A percentile compares a stretch with the other conserved stretches of the same genome.
These are phyloP conservation scores for Acer yangbiense DNA, from an alignment of 345 rosid species.

Conservation along the genomic window DNA sequence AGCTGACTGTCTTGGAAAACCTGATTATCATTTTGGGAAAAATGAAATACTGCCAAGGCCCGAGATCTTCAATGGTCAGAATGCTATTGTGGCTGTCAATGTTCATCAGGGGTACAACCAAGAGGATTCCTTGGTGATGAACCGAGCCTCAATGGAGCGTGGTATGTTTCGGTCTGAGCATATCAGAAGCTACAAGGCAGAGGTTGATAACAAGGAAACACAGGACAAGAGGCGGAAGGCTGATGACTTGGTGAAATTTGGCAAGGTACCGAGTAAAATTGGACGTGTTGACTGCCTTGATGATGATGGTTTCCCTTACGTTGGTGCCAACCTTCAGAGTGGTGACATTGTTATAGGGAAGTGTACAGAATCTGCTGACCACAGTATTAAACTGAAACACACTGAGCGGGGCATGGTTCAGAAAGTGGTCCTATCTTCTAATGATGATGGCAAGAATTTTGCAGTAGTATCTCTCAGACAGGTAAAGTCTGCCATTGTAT, in stretches of 20 bases:
- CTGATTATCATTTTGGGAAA: too few species aligned
- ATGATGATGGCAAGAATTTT: conserved; percentile 91
- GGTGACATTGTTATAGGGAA: too few species aligned
- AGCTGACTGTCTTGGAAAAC: too few species aligned
- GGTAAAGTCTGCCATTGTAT: background rate
- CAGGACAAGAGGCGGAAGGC: too few species aligned
- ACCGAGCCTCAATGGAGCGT: conserved; percentile 83
- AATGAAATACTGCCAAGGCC: too few species aligned
- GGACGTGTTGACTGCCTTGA: conserved; percentile 86
- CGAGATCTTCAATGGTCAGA: too few species aligned
- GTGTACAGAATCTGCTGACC: too few species aligned
- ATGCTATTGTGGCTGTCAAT: too few species aligned
- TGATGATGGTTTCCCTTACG: conserved; percentile 83
- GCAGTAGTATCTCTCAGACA: conserved; percentile 35
- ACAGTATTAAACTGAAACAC: conserved; percentile 83
- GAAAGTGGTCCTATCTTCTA: conserved; percentile 87
- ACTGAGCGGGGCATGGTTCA: conserved; percentile 90
- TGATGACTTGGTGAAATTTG: too few species aligned
- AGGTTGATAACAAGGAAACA: too few species aligned
- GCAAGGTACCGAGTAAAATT: conserved; percentile 68
- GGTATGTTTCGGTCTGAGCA: conserved; percentile 93
- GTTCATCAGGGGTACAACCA: conserved; percentile 35
- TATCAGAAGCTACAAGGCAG: conserved; percentile 85
- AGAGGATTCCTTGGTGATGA: conserved; percentile 93
- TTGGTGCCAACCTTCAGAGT: too few species aligned